phyloP scores from a whole-genome alignment of 139 green algal species.

The Limnomonas spitsbergensis region DNA sequence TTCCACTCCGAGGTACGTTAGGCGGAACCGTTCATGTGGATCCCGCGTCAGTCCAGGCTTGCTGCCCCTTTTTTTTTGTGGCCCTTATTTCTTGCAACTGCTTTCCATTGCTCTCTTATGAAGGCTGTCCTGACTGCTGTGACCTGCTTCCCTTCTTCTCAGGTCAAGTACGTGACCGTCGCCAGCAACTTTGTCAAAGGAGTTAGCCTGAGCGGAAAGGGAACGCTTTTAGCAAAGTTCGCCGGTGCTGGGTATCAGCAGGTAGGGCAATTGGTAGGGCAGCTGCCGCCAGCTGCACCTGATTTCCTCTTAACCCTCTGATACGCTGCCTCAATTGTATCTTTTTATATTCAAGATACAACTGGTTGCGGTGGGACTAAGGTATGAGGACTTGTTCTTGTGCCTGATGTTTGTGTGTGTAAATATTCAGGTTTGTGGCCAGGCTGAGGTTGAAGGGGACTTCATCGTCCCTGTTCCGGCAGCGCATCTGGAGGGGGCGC shows the following conservation, averaged over 20 bases:
- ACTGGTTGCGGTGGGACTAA: too few relatives aligned
- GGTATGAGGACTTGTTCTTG: too few relatives aligned
- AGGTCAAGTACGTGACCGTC: conserved; percentile 82
- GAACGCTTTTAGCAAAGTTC: conserved; percentile 46
- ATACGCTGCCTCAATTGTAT: not conserved
- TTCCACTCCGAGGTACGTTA: conserved; percentile 60
- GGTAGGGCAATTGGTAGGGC: conserved; percentile 43
- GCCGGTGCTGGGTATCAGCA: conserved; percentile 82
- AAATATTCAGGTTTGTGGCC: conserved; percentile 82
- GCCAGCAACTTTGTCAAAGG: conserved; percentile 75
- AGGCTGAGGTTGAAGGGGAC: conserved; percentile 71
- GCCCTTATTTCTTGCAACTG: too few relatives aligned
- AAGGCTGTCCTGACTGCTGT: too few relatives aligned
- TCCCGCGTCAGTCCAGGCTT: too few relatives aligned
- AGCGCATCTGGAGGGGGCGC: conserved; percentile 65
- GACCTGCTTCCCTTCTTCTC: too few relatives aligned
- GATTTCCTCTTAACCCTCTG: too few relatives aligned
- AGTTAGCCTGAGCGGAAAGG: conserved; percentile 33
- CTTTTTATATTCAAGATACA: not conserved
- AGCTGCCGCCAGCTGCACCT: too few relatives aligned
- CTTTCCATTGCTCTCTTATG: too few relatives aligned
- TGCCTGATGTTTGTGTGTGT: too few relatives aligned
- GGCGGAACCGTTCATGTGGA: too few relatives aligned
- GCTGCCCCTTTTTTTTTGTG: too few relatives aligned
- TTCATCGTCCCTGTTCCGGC: conserved; percentile 70